Percentiles rank a stretch among this genome's conserved stretches.
These are phyloP conservation scores for Chloris gayana DNA, from an alignment of 176 grass and related monocot genomes.

Conservation along the genomic window DNA sequence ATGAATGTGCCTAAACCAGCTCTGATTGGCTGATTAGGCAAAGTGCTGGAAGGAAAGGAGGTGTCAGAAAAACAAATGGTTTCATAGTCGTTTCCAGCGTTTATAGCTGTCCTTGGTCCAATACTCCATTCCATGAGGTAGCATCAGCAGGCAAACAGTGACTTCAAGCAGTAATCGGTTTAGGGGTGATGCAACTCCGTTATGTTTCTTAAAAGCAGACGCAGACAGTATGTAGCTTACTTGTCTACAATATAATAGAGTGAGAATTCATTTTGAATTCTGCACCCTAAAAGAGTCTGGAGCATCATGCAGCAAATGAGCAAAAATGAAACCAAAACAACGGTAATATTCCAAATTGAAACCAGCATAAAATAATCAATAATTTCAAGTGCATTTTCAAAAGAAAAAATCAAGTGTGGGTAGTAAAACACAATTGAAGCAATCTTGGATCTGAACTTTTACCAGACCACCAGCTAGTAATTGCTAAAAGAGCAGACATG, in stretches of 20 bases:
- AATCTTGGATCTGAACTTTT: slow-evolving; percentile 1
- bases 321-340: not conserved
- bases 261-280: not conserved
- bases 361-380: not conserved
- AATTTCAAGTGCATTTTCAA: not conserved
- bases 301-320: not conserved
- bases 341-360: not conserved
- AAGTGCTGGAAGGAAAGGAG: too few species aligned
- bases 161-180: not conserved
- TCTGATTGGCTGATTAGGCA: too few species aligned
- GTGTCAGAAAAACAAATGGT: too few species aligned
- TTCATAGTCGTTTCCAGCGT: too few species aligned
- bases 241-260: not conserved
- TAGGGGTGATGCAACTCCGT: not conserved
- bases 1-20: too few species aligned
- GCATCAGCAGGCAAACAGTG: not conserved
- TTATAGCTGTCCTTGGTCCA: too few species aligned
- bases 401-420: too few species aligned
- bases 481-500: not conserved
- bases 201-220: not conserved
- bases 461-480: not conserved
- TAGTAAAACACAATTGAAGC: not conserved
- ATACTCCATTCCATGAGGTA: too few species aligned
- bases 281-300: not conserved
- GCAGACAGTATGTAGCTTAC: not conserved